Conservation (phyloP, 75 land plant genomes). For the Selaginella moellendorffii region DNA sequence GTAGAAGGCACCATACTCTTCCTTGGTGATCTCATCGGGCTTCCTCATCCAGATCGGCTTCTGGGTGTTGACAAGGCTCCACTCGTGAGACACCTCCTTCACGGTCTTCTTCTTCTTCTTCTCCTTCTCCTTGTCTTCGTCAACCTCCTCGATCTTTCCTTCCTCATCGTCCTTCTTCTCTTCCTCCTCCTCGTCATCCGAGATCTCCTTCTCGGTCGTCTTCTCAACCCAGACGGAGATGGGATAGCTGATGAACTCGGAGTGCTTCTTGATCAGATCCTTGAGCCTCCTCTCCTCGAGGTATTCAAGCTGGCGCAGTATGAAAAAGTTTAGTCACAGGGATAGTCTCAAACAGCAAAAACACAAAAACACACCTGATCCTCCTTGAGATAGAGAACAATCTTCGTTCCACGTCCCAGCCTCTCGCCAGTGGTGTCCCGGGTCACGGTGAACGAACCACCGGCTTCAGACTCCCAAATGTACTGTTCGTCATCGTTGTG, state of each 20-base stretch:
- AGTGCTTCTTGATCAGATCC: conserved; percentile 51
- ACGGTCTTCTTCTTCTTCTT: conserved; percentile 31
- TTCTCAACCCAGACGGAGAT: conserved; percentile 51
- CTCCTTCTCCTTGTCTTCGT: conserved; percentile 31
- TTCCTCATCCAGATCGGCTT: conserved; percentile 69
- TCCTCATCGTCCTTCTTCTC: conserved; percentile 31
- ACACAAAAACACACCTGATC: conserved; percentile 15
- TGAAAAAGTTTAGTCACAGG: background rate
- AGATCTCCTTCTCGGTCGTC: conserved; percentile 43
- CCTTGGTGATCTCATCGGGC: conserved; percentile 66
- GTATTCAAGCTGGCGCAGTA: conserved; percentile 33
- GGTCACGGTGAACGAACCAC: conserved; percentile 61
- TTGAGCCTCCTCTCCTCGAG: conserved; percentile 42
- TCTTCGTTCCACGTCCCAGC: conserved; percentile 53
- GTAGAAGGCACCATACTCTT: conserved; percentile 54
- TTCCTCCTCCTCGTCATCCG: conserved; percentile 57
- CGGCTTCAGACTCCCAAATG: conserved; percentile 61
- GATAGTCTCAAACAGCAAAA: background rate
- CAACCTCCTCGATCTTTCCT: conserved; percentile 35
- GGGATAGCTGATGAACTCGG: conserved; percentile 49
- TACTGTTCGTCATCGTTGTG: conserved; percentile 71
- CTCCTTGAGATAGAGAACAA: conserved; percentile 29
- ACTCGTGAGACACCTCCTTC: conserved; percentile 28
- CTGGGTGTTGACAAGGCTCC: conserved; percentile 49
- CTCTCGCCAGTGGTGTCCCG: conserved; percentile 40